phyloP scores from a whole-genome alignment of 2,329 filamentous ascomycete genomes.

The Elsinoe fawcettii region DNA sequence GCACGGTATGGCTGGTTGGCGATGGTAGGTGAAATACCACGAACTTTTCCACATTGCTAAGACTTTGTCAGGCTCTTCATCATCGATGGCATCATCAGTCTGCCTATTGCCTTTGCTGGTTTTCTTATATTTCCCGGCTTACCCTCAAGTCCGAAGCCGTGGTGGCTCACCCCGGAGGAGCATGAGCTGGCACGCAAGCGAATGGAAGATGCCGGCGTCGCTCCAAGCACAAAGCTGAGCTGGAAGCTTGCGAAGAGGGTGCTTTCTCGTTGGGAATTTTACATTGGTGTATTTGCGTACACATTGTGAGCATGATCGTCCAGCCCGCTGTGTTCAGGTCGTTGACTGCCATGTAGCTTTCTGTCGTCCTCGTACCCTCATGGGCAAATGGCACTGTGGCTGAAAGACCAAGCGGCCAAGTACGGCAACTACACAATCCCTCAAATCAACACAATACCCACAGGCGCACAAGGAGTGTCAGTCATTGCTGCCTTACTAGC shows the following conservation, averaged over 20 bases:
- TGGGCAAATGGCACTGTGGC: constrained; percentile 15
- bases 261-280: constrained; percentile 10
- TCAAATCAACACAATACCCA: constrained; percentile 15
- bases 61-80: constrained; percentile 37
- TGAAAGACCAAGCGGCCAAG: constrained; percentile 15
- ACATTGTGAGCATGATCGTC: background rate
- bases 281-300: constrained; percentile 15
- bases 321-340: background rate
- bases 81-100: constrained; percentile 49
- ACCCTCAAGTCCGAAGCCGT: constrained; percentile 28
- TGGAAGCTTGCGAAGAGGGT: background rate
- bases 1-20: constrained; percentile 48
- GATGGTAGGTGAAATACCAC: constrained; percentile 32
- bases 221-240: background rate
- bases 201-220: constrained; percentile 13
- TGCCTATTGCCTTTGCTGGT: constrained; percentile 49
- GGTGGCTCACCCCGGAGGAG: constrained; percentile 15
- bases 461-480: constrained; percentile 3
- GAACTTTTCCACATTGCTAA: background rate
- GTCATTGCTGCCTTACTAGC: background rate
- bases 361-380: constrained; percentile 13
- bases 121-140: constrained; percentile 49
- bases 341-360: constrained; percentile 1
- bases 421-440: constrained; percentile 5
- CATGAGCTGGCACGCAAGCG: constrained; percentile 12